Base-by-base conservation (phyloP, 805 yeast species). In the Ogataea wickerhamii region DNA sequence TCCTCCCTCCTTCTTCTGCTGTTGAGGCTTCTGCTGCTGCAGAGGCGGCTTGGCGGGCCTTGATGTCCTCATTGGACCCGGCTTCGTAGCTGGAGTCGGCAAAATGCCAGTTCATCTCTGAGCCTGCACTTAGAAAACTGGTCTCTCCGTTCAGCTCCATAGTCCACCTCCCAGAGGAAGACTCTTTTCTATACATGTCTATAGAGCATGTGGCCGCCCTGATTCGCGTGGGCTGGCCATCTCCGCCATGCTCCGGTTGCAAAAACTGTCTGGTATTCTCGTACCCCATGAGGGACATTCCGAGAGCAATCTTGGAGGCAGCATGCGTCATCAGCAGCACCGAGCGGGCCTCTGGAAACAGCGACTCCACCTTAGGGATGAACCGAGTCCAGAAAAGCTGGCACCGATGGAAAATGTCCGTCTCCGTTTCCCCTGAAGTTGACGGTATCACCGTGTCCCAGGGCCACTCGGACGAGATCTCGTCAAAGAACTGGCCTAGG, bases 71-170 rank as follows among this genome's bases (percentile, higher is more conserved):
- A 46, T 81, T 87, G 3, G 95, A 84, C 8, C 96, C 96, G 5
- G 96, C 95, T 63, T 87, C 96, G 48, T 76, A 81, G 10, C 44
- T 40, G 14, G 76, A 78, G 40, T 68, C 55, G 4, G 58, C 76
- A 66, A 88, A 91, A 51, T 81, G 78, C 97, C 97, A 89, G 55
- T 86, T 81, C 94, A 87, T 87, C 59, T 88, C 96, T 52, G 89
- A 93, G 6, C 98, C 98, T 5, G 71, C 61, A 5, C 74, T 58
- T 44, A 91, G 66, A 51, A 82, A 88, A 30, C 73, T 78, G 6
- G 87, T 76, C 45, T 77, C 71, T 4, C 97, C 96, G 56, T 85
- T 86, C 72, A 74, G 69, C 14, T 67, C 67, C 37, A 82, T 55
- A 5, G 51, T 58, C 96, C 96, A 91, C 20, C 54, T 51, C 1